Percentiles rank a stretch among this genome's conserved stretches.
phyloP scores from a whole-genome alignment of 257 asterid genomes.

The Fraxinus excelsior region DNA sequence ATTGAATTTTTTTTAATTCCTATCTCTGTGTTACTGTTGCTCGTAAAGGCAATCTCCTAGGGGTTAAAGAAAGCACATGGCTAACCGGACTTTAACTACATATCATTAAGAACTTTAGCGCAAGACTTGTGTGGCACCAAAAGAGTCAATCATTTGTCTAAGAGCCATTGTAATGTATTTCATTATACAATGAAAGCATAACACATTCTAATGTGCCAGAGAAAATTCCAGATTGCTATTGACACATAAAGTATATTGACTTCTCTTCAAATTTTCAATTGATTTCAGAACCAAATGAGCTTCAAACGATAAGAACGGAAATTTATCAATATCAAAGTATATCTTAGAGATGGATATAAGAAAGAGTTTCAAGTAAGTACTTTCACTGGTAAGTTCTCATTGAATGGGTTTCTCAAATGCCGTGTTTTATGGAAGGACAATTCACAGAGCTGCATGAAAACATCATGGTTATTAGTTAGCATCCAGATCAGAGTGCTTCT shows the following conservation, averaged over 20 bases:
- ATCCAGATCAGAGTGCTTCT: background rate
- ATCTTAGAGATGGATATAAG: conserved; percentile 10
- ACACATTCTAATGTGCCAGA: background rate
- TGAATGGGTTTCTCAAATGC: conserved; percentile 81
- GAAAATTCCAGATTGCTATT: background rate
- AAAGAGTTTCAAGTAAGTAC: conserved; percentile 36
- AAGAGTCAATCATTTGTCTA: background rate
- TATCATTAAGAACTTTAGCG: background rate
- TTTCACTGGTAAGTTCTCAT: conserved; percentile 87
- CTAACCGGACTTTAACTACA: background rate
- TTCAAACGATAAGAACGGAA: background rate
- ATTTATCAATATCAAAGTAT: conserved; percentile 11
- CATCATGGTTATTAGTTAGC: conserved; percentile 14
- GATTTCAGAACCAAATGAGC: background rate
- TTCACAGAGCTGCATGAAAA: conserved; percentile 78
- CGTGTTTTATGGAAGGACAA: conserved; percentile 84
- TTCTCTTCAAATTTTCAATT: background rate
- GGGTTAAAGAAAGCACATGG: background rate
- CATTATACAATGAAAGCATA: background rate
- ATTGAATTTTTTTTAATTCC: background rate
- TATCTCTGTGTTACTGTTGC: background rate
- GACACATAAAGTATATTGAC: background rate
- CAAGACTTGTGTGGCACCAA: background rate
- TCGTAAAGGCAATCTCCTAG: background rate
- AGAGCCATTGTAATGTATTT: background rate